phyloP scores from a whole-genome alignment of 345 rosid genomes.

The Mercurialis annua region DNA sequence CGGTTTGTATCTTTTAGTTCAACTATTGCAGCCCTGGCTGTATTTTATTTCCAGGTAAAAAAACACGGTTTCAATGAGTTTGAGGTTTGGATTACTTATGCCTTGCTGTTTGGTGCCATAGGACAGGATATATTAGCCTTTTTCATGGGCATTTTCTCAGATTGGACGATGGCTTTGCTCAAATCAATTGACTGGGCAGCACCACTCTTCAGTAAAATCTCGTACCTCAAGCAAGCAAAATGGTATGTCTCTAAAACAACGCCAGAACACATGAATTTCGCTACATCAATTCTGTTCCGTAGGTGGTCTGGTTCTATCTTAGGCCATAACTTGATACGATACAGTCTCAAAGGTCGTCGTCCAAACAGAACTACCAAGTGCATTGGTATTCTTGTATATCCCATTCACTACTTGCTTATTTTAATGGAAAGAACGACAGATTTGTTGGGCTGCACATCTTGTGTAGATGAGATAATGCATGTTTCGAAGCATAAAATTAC shows the following conservation, averaged over 20 bases:
- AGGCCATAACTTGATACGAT: slow-evolving; percentile 47
- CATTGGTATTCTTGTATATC: neutral
- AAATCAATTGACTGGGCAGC: slow-evolving; percentile 4
- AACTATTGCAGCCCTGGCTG: slow-evolving; percentile 28
- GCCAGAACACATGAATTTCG: slow-evolving; percentile 14
- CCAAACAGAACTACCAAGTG: slow-evolving; percentile 23
- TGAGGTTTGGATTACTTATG: slow-evolving; percentile 52
- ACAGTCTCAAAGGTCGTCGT: slow-evolving; percentile 31
- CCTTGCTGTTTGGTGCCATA: slow-evolving; percentile 45
- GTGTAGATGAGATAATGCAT: slow-evolving; percentile 31
- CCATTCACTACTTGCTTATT: neutral
- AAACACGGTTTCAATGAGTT: slow-evolving; percentile 27
- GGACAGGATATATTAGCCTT: slow-evolving; percentile 45
- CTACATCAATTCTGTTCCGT: slow-evolving; percentile 32
- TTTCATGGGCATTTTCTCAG: slow-evolving; percentile 47
- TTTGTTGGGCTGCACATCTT: slow-evolving; percentile 30
- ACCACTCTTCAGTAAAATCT: slow-evolving; percentile 17
- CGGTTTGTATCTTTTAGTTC: slow-evolving; percentile 27
- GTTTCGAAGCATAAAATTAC: slow-evolving; percentile 42
- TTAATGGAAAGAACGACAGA: slow-evolving; percentile 8
- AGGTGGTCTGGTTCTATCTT: slow-evolving; percentile 55
- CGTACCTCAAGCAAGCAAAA: slow-evolving; percentile 15
- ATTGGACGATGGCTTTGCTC: slow-evolving; percentile 46
- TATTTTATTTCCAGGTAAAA: slow-evolving; percentile 32
- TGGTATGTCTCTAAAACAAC: neutral